A percentile compares a stretch with the other conserved stretches of the same genome.
These are phyloP conservation scores for Escovopsis sp. DNA, from an alignment of 2,329 filamentous ascomycete genomes.

Conservation along the genomic window DNA sequence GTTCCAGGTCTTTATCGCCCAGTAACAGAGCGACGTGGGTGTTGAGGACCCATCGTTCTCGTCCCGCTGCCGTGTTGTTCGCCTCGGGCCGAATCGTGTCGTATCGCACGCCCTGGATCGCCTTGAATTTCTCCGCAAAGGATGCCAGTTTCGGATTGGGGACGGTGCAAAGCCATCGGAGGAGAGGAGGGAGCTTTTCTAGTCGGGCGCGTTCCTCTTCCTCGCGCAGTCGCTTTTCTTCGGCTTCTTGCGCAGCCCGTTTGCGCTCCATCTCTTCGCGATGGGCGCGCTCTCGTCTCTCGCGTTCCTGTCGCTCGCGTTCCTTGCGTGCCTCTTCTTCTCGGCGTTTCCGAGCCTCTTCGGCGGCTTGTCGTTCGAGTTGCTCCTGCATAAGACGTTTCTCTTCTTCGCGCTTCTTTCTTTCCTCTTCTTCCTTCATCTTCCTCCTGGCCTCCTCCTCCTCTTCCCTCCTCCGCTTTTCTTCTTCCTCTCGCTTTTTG, in stretches of 20 bases:
- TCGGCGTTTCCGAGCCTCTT: constrained; percentile 32
- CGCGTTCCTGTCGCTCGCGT: constrained; percentile 35
- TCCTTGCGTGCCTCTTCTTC: constrained; percentile 29
- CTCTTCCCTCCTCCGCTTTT: constrained; percentile 23
- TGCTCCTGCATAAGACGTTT: constrained; percentile 30
- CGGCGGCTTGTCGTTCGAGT: constrained; percentile 31
- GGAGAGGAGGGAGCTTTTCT: constrained; percentile 41
- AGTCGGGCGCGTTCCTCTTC: constrained; percentile 41
- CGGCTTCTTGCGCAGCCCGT: constrained; percentile 35
- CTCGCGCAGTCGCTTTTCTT: constrained; percentile 33
- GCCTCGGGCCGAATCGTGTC: constrained; percentile 44
- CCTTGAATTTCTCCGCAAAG: constrained; percentile 39
- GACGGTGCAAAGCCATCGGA: constrained; percentile 44
- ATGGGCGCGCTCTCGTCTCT: constrained; percentile 29
- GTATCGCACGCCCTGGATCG: constrained; percentile 46
- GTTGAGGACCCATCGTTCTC: constrained; percentile 53
- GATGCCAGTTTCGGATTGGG: constrained; percentile 35
- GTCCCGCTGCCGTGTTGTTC: constrained; percentile 38
- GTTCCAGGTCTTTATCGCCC: constrained; percentile 47
- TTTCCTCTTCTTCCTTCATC: constrained; percentile 21
- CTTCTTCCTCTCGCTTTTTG: constrained; percentile 19
- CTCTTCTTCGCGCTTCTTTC: constrained; percentile 29
- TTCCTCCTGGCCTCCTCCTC: constrained; percentile 22
- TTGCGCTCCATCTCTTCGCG: constrained; percentile 34
- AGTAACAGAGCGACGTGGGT: constrained; percentile 48